phyloP scores from a whole-genome alignment of 371 early-diverging fungal genomes.

The Zopfochytrium polystomum region DNA sequence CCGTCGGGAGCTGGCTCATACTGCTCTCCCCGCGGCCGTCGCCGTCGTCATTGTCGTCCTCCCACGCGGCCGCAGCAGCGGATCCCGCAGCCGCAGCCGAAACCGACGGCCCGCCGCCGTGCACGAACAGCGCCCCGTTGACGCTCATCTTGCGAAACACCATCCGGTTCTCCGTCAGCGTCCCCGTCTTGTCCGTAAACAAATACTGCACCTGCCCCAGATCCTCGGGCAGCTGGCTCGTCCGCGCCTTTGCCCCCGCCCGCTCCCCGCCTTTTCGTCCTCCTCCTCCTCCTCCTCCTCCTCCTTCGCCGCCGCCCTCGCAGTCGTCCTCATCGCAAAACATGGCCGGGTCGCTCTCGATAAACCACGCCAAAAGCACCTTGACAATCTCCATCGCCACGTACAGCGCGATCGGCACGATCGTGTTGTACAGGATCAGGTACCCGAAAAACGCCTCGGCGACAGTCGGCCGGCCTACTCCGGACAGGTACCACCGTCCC shows the following conservation, averaged over 20 bases:
- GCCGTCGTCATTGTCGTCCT: too few species aligned
- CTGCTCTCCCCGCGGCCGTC: too few species aligned
- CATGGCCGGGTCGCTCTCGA: slow-evolving; percentile 82
- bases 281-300: too few species aligned
- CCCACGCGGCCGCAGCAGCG: too few species aligned
- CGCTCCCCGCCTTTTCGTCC: too few species aligned
- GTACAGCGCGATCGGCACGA: slow-evolving; percentile 97
- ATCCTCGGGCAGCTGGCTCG: slow-evolving; percentile 87
- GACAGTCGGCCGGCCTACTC: not conserved
- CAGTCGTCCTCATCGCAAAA: slow-evolving; percentile 75
- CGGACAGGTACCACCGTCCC: not conserved
- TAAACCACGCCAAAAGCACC: slow-evolving; percentile 55
- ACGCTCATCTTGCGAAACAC: slow-evolving; percentile 75
- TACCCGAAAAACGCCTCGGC: slow-evolving; percentile 9
- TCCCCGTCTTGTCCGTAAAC: slow-evolving; percentile 80
- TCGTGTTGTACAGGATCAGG: slow-evolving; percentile 68
- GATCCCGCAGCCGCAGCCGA: not conserved
- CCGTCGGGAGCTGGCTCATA: not conserved
- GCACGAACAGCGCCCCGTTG: slow-evolving; percentile 52
- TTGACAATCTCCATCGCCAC: slow-evolving; percentile 88
- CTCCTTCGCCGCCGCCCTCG: too few species aligned
- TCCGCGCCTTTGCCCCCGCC: slow-evolving; percentile 63
- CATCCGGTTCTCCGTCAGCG: slow-evolving; percentile 68
- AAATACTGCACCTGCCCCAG: slow-evolving; percentile 89
- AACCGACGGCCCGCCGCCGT: not conserved